A percentile compares a stretch with the other conserved stretches of the same genome.
Conservation (phyloP, 768 basidiomycete species). For the Pisolithus sp. region DNA sequence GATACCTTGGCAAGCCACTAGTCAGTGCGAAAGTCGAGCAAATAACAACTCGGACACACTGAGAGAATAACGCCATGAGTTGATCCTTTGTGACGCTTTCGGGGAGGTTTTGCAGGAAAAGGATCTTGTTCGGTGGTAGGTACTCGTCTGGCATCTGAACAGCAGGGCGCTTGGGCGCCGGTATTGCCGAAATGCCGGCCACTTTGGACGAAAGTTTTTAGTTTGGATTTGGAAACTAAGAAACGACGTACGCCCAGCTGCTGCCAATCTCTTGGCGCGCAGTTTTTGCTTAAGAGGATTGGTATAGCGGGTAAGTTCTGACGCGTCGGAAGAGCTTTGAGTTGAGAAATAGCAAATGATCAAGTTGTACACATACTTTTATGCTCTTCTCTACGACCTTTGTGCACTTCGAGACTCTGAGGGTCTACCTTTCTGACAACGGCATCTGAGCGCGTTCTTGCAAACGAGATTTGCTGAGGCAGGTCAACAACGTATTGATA, state of each 20-base stretch:
- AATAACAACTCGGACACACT: slow-evolving; percentile 44
- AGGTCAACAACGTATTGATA: neutral
- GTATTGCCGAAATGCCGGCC: slow-evolving; percentile 59
- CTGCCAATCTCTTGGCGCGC: slow-evolving; percentile 69
- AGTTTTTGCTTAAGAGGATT: slow-evolving; percentile 90
- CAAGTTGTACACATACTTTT: slow-evolving; percentile 60
- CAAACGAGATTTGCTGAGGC: slow-evolving; percentile 89
- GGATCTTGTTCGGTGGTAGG: slow-evolving; percentile 96
- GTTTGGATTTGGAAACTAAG: slow-evolving; percentile 1
- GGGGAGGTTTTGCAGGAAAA: slow-evolving; percentile 96
- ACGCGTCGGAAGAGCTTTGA: slow-evolving; percentile 4
- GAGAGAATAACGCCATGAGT: slow-evolving; percentile 84
- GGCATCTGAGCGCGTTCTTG: slow-evolving; percentile 81
- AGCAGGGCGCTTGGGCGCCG: slow-evolving; percentile 69
- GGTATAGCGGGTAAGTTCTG: slow-evolving; percentile 70
- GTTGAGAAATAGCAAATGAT: neutral
- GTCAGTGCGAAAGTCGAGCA: slow-evolving; percentile 1
- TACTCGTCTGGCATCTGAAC: slow-evolving; percentile 99
- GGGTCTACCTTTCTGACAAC: slow-evolving; percentile 74
- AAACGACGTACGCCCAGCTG: slow-evolving; percentile 53
- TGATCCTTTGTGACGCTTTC: slow-evolving; percentile 90
- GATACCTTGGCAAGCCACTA: slow-evolving; percentile 52
- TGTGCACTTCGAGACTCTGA: slow-evolving; percentile 67
- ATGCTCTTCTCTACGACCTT: slow-evolving; percentile 63
- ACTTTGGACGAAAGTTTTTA: slow-evolving; percentile 34